Evolutionary conservation across 2,329 filamentous ascomycete genomes (phyloP).

Genomic region (Plenodomus biglobosus): DNA sequence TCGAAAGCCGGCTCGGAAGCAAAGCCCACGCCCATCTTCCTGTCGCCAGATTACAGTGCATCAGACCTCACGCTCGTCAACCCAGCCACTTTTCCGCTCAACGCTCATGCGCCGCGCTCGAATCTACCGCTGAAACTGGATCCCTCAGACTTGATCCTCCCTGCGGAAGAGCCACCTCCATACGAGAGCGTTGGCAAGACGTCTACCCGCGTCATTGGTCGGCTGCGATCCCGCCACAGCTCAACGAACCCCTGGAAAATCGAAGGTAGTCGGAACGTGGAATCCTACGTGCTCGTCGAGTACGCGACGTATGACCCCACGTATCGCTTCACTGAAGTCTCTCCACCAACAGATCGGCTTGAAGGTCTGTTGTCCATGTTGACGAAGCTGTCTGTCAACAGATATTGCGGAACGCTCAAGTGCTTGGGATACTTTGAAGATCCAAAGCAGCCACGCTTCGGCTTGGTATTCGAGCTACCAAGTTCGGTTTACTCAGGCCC

Average conservation of each 20-base stretch:
- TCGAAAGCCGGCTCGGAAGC: slow-evolving; percentile 24
- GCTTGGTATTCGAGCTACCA: slow-evolving; percentile 74
- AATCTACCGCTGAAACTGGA: slow-evolving; percentile 50
- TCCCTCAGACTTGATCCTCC: slow-evolving; percentile 46
- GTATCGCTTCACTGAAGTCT: slow-evolving; percentile 52
- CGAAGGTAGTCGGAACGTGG: slow-evolving; percentile 36
- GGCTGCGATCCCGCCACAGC: slow-evolving; percentile 41
- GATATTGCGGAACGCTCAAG: slow-evolving; percentile 54
- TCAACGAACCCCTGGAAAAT: slow-evolving; percentile 45
- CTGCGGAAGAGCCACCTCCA: slow-evolving; percentile 52
- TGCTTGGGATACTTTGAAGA: slow-evolving; percentile 74
- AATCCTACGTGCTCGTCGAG: slow-evolving; percentile 67
- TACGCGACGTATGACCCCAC: slow-evolving; percentile 59
- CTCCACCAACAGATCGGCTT: slow-evolving; percentile 50
- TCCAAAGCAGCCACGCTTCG: slow-evolving; percentile 66
- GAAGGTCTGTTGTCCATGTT: slow-evolving; percentile 45
- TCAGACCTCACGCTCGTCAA: slow-evolving; percentile 51
- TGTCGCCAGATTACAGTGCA: slow-evolving; percentile 42
- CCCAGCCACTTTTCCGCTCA: slow-evolving; percentile 37
- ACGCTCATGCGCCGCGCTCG: slow-evolving; percentile 21
- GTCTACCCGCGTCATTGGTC: slow-evolving; percentile 50
- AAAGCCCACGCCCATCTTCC: slow-evolving; percentile 27
- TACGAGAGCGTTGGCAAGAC: slow-evolving; percentile 52
- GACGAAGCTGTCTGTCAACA: slow-evolving; percentile 33
- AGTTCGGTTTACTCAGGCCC: slow-evolving; percentile 48